Evolutionary conservation across 495 filamentous ascomycete species (phyloP).

Genomic region (Lasiosphaeris hirsuta): DNA sequence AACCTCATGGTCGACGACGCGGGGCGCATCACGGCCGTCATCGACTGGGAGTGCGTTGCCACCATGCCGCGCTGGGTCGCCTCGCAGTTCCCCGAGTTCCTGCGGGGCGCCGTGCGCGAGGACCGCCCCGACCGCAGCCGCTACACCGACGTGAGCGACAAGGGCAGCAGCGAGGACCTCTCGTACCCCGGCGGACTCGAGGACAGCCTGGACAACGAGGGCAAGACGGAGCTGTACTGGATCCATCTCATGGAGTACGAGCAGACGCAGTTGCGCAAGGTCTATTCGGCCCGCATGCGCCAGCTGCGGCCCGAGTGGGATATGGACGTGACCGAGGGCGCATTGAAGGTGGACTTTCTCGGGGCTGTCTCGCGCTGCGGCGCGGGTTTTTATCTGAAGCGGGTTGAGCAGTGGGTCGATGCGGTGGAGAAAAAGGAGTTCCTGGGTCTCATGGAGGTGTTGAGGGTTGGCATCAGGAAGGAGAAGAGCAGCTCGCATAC

Average conservation of each 20-base stretch:
- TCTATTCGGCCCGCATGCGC: conserved; percentile 27
- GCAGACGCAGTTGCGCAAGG: conserved; percentile 32
- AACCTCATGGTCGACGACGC: conserved; percentile 51
- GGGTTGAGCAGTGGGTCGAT: conserved; percentile 32
- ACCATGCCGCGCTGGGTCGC: conserved; percentile 47
- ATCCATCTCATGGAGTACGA: conserved; percentile 39
- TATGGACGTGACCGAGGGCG: conserved; percentile 12
- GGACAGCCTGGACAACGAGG: conserved; percentile 31
- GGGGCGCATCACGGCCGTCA: conserved; percentile 41
- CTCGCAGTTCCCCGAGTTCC: conserved; percentile 44
- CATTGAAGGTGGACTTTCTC: conserved; percentile 22
- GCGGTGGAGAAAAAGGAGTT: conserved; percentile 26
- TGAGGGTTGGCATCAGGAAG: conserved; percentile 26
- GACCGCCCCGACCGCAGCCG: conserved; percentile 29
- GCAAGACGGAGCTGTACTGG: conserved; percentile 36
- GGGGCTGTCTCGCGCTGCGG: conserved; percentile 21
- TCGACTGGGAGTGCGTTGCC: conserved; percentile 55
- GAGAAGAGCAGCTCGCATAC: conserved; percentile 8
- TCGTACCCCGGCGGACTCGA: conserved; percentile 9
- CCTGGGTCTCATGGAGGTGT: conserved; percentile 23
- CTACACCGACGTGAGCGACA: conserved; percentile 29
- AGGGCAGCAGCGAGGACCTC: conserved; percentile 6
- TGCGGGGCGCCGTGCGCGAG: conserved; percentile 28
- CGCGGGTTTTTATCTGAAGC: conserved; percentile 22
- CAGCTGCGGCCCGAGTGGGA: conserved; percentile 24